Percentiles rank a stretch among this genome's conserved stretches.
Conservation (phyloP, 139 green algal species). For the Gonium pectorale region DNA sequence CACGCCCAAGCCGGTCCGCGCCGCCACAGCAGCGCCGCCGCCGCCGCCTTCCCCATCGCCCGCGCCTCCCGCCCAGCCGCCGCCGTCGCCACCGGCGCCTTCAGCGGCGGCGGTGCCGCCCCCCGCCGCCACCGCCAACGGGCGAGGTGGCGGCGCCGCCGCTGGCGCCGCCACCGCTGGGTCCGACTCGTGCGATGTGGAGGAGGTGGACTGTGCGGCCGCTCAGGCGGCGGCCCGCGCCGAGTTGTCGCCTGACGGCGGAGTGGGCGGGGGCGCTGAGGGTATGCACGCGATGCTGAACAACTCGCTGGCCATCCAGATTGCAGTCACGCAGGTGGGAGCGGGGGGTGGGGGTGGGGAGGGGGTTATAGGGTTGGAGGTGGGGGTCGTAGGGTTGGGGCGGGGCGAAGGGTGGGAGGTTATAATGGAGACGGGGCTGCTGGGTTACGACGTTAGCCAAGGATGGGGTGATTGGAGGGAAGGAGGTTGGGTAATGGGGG, state of each 20-base stretch:
- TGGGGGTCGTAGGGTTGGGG: too few species aligned
- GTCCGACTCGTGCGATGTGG: constrained; percentile 9
- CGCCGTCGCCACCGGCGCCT: constrained; percentile 21
- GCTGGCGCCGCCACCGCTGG: too few species aligned
- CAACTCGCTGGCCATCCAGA: constrained; percentile 50
- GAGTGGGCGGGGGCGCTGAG: background rate
- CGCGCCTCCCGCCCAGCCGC: background rate
- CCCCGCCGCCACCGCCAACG: background rate
- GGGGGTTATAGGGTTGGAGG: background rate
- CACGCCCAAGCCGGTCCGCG: too few species aligned
- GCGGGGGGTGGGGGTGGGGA: background rate
- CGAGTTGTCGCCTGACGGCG: too few species aligned
- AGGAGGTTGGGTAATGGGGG: too few species aligned
- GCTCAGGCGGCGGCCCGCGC: constrained; percentile 11
- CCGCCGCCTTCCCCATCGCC: too few species aligned
- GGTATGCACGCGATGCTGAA: constrained; percentile 37
- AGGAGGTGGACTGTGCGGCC: constrained; percentile 57
- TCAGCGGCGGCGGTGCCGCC: background rate
- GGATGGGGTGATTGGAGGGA: too few species aligned
- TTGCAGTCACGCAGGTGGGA: constrained; percentile 62
- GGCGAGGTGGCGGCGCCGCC: constrained; percentile 18
- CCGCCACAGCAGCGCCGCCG: too few species aligned
- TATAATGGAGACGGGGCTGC: too few species aligned
- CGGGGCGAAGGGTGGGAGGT: too few species aligned
- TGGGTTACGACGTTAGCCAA: too few species aligned